Evolutionary conservation across 2,329 filamentous ascomycete genomes (phyloP), one percentile per base, ranked within the genome.

Genomic region (Thelonectria olida): DNA sequence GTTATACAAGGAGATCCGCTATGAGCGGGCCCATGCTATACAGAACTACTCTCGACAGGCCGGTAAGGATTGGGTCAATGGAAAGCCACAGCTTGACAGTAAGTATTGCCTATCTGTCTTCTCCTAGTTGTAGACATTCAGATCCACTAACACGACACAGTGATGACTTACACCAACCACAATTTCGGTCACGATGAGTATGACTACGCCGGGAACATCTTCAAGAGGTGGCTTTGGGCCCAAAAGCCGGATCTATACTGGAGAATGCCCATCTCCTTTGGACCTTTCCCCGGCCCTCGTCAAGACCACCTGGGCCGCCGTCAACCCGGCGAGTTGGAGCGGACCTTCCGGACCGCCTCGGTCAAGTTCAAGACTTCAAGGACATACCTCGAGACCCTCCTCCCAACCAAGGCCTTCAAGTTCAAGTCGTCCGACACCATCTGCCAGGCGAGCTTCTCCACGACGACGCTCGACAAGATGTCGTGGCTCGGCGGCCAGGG

Each of bases 401-500:
- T 83, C 60, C 75, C 71, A 1, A 84, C 82, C 0, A 75, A 79
- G 0, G 81, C 81, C 0, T 75, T 85, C 66, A 80, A 77, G 57
- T 84, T 86, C 75, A 81, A 79, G 60, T 84, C 81, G 1, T 80
- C 79, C 3, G 74, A 78, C 0, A 85, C 84, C 0, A 71, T 83
- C 3, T 81, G 79, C 4, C 74, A 77, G 8, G 82, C 80, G 2
- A 82, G 77, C 53, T 75, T 82, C 64, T 80, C 77, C 1, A 72
- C 75, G 22, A 85, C 65, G 76, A 80, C 78, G 1, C 73, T 85
- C 5, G 72, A 77, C 44, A 82, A 84, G 4, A 83, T 90, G 79
- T 78, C 83, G 27, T 90, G 86, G 86, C 80, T 90, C 0, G 86
- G 84, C 6, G 87, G 87, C 2, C 74, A 76, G 1, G 86, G 87